These are phyloP conservation scores for Ophioceras dolichostomum DNA, from an alignment of 2,329 filamentous ascomycete species.

Conservation along the genomic window DNA sequence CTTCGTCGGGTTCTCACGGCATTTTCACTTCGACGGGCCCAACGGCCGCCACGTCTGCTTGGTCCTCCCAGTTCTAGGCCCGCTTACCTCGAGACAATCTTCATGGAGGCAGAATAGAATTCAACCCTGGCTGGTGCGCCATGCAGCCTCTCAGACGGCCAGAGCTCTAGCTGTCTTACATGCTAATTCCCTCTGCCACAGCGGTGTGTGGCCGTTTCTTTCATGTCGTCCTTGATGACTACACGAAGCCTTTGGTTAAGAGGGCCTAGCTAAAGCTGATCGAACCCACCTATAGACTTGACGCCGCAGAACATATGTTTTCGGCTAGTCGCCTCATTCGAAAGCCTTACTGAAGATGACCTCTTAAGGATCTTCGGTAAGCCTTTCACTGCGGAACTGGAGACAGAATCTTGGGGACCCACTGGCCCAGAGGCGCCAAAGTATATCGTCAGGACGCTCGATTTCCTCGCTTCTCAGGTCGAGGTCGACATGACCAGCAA, in stretches of 20 bases:
- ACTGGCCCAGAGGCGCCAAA: slow-evolving; percentile 8
- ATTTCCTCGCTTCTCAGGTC: slow-evolving; percentile 8
- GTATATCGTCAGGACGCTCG: slow-evolving; percentile 9
- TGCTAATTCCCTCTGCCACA: slow-evolving; percentile 9
- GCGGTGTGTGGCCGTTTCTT: slow-evolving; percentile 8
- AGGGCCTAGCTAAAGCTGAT: too few species aligned
- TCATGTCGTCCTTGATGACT: too few species aligned
- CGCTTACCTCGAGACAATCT: slow-evolving; percentile 6
- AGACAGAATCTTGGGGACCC: slow-evolving; percentile 5
- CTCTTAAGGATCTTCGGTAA: slow-evolving; percentile 4
- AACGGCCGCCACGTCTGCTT: slow-evolving; percentile 7
- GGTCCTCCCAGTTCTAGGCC: slow-evolving; percentile 6
- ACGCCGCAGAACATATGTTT: slow-evolving; percentile 9
- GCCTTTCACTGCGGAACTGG: slow-evolving; percentile 3
- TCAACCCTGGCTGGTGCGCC: slow-evolving; percentile 5
- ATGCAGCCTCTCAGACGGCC: slow-evolving; percentile 6
- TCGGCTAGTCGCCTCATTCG: slow-evolving; percentile 5
- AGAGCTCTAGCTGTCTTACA: slow-evolving; percentile 9
- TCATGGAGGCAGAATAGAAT: slow-evolving; percentile 7
- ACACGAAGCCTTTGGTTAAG: too few species aligned
- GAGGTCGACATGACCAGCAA: slow-evolving; percentile 6
- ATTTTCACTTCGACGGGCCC: slow-evolving; percentile 7
- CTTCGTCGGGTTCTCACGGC: slow-evolving; percentile 5
- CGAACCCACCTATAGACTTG: slow-evolving; percentile 6
- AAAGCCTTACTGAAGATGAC: slow-evolving; percentile 5